Evolutionary conservation across 306 rosid species (phyloP), one percentile per base, ranked within the genome.

Genomic region (Oemleria cerasiformis): DNA sequence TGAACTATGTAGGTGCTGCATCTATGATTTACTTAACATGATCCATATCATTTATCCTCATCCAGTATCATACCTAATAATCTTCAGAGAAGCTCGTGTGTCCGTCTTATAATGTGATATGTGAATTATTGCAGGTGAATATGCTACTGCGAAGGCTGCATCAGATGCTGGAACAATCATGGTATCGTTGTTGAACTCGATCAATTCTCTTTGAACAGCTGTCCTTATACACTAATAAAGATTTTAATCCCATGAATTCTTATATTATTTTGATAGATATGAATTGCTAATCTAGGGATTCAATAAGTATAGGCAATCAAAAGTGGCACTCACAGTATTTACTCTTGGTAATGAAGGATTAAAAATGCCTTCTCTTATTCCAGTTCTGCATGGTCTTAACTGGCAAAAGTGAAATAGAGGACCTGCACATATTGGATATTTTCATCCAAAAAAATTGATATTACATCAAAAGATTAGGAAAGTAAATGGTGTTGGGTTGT

Each of bases 141-240:
- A 88, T 84, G 96, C 96, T 17, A 90, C 96, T 9, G 96, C 96
- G 17, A 83, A 94, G 82, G 95, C 95, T 64, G 95, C 97, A 68
- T 91, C 95, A 51, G 86, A 95, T 1, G 92, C 90, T 8, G 92
- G 92, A 78, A 91, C 95, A 59, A 88, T 91, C 75, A 91, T 91
- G 97, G 97, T 91, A 81, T 19, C 21, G 7, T 30, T 68, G 82
- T 43, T 76, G n/a, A 77, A 51, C 67, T 48, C 43, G 74, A 51
- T 63, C 65, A 14, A 51, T 57, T 51, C 16, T 70, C 59, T 39
- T 71, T 48, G 39, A 65, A 19, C 40, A 38, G 30, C 14, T 40
- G 14, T 16, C 36, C 6, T 36, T 39, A 34, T 39, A 12, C 30
- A 21, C 43, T 53, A 15, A 25, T 34, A 58, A 38, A 41, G 62